phyloP scores from a whole-genome alignment of 352 stramenopile species.

The Peronosclerospora sorghi region DNA sequence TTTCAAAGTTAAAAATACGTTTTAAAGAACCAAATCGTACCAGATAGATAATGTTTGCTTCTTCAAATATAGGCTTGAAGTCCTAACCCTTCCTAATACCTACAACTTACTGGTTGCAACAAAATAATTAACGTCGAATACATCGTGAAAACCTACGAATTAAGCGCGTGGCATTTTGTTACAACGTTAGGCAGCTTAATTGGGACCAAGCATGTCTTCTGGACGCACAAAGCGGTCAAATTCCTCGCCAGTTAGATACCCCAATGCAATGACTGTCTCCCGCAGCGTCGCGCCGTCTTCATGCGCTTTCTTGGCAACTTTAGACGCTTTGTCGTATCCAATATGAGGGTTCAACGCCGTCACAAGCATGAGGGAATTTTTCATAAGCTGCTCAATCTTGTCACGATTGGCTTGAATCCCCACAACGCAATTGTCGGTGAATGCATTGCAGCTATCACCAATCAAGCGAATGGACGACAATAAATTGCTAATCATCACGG shows the following conservation, averaged over 20 bases:
- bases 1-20: background rate
- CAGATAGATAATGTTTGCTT: too few relatives aligned
- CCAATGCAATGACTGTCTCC: slow-evolving; percentile 83
- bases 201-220: slow-evolving; percentile 91
- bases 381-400: slow-evolving; percentile 88
- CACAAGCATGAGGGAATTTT: slow-evolving; percentile 94
- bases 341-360: slow-evolving; percentile 95
- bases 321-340: slow-evolving; percentile 94
- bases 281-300: slow-evolving; percentile 89
- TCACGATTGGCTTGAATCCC: slow-evolving; percentile 87
- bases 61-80: too few relatives aligned
- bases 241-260: slow-evolving; percentile 88
- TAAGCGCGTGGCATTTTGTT: background rate
- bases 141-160: background rate
- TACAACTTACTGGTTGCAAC: too few relatives aligned
- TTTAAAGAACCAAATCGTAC: background rate
- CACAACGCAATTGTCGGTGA: slow-evolving; percentile 89
- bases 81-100: too few relatives aligned
- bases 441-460: slow-evolving; percentile 78
- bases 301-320: slow-evolving; percentile 94
- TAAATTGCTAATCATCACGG: slow-evolving; percentile 90
- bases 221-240: slow-evolving; percentile 93
- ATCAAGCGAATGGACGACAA: slow-evolving; percentile 76
- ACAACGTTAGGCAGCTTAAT: slow-evolving; percentile 25
- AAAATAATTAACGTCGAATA: background rate